Conservation (phyloP, 179 eudicot species). For the Vitellaria paradoxa region DNA sequence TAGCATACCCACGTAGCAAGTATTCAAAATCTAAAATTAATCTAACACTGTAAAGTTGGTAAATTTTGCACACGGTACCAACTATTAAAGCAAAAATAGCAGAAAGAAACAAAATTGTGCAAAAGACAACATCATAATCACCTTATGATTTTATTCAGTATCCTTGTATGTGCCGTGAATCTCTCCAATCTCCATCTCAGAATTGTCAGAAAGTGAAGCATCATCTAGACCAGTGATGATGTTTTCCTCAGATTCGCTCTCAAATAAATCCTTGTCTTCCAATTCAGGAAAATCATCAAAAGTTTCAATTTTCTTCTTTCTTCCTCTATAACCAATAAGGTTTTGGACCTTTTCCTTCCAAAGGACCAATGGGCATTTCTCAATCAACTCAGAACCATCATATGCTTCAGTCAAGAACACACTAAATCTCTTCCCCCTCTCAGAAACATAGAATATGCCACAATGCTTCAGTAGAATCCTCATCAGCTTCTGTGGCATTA, state of each 20-base stretch:
- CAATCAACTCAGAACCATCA: conserved; percentile 72
- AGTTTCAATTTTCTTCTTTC: conserved; percentile 48
- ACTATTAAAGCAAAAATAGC: background rate
- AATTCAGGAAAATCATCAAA: conserved; percentile 51
- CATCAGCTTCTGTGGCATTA: conserved; percentile 96
- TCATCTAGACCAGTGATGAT: conserved; percentile 34
- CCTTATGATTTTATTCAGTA: conserved; percentile 17
- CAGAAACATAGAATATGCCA: conserved; percentile 95
- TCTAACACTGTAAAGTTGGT: background rate
- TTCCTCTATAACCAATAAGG: conserved; percentile 71
- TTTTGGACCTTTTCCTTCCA: conserved; percentile 85
- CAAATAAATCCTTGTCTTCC: conserved; percentile 49
- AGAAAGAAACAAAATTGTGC: background rate
- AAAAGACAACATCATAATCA: background rate
- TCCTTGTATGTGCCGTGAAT: conserved; percentile 52
- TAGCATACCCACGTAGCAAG: background rate
- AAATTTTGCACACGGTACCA: no score
- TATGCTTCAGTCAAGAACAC: conserved; percentile 90
- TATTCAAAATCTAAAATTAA: background rate
- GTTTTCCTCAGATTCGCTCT: conserved; percentile 54
- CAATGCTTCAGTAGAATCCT: conserved; percentile 84
- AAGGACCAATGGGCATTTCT: conserved; percentile 69
- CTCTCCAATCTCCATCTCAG: conserved; percentile 84
- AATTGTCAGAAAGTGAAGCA: conserved; percentile 31
- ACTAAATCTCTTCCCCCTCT: conserved; percentile 90